Percentiles rank a stretch among this genome's conserved stretches.
Conservation (phyloP, 2,329 filamentous ascomycete genomes). For the Thyridium curvatum region DNA sequence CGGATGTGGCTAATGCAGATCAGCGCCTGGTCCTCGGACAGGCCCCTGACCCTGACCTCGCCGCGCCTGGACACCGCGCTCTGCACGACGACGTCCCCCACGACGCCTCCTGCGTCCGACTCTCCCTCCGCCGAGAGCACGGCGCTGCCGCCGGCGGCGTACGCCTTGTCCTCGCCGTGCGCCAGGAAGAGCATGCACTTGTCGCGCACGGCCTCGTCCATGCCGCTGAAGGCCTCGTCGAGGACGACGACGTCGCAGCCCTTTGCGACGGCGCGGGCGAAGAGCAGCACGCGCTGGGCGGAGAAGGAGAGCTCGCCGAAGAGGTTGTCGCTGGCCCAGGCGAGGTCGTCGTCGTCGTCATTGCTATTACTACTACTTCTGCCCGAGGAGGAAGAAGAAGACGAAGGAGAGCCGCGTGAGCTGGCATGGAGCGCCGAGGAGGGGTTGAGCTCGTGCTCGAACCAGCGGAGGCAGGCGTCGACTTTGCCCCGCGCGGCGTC, state of each 20-base stretch:
- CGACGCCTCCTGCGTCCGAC: constrained; percentile 2
- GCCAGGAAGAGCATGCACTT: constrained; percentile 80
- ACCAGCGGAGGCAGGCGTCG: constrained; percentile 67
- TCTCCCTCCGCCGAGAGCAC: not conserved
- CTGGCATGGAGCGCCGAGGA: too few species aligned
- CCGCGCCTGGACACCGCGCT: constrained; percentile 38
- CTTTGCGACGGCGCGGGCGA: constrained; percentile 76
- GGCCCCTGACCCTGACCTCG: constrained; percentile 48
- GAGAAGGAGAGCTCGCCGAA: constrained; percentile 76
- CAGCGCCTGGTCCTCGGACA: constrained; percentile 69
- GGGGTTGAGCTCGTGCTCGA: constrained; percentile 72
- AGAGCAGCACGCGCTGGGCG: constrained; percentile 77
- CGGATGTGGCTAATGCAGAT: constrained; percentile 89
- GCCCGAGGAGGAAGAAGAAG: constrained; percentile 8
- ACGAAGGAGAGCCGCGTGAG: not conserved
- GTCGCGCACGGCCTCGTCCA: constrained; percentile 76
- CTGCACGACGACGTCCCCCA: constrained; percentile 30
- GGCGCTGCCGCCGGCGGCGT: constrained; percentile 10
- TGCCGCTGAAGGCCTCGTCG: constrained; percentile 83
- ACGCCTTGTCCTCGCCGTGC: constrained; percentile 48
- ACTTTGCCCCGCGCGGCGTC: constrained; percentile 51
- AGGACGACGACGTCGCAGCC: constrained; percentile 75
- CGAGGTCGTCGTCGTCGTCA: too few species aligned
- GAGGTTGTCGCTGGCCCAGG: constrained; percentile 61
- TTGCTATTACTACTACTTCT: too few species aligned